phyloP scores from a whole-genome alignment of 2,329 filamentous ascomycete genomes.

The Claviceps sp. region DNA sequence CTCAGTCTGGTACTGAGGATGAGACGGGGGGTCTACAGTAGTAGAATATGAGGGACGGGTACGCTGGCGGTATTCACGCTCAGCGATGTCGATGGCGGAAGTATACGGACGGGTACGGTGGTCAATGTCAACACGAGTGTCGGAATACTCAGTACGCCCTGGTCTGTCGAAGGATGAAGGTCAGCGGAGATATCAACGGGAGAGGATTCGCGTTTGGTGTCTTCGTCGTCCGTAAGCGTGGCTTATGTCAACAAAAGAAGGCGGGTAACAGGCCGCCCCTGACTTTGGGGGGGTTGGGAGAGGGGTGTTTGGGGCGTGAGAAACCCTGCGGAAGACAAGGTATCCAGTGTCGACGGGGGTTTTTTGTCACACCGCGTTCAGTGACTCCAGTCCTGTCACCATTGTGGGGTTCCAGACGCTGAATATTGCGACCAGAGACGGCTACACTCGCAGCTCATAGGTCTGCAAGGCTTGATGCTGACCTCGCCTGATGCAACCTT shows the following conservation, averaged over 20 bases:
- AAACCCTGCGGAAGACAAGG: conserved; percentile 6
- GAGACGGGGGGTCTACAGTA: conserved; percentile 19
- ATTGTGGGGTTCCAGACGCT: not conserved
- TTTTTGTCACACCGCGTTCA: conserved; percentile 3
- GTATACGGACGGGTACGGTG: conserved; percentile 32
- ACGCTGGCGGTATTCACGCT: conserved; percentile 52
- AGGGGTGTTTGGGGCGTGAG: not conserved
- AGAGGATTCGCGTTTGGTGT: conserved; percentile 14
- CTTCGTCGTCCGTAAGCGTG: not conserved
- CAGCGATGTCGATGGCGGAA: conserved; percentile 47
- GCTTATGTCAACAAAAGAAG: conserved; percentile 13
- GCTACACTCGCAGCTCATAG: not conserved
- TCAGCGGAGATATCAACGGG: conserved; percentile 6
- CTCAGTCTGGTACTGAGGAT: conserved; percentile 20
- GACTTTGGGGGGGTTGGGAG: conserved; percentile 8
- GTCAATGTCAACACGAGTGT: conserved; percentile 55
- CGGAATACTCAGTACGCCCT: conserved; percentile 36
- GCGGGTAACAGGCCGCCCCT: conserved; percentile 9
- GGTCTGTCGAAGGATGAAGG: conserved; percentile 13
- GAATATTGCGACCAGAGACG: not conserved
- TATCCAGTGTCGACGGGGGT: not conserved
- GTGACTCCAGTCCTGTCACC: not conserved
- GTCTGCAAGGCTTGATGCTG: conserved; percentile 1
- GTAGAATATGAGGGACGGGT: conserved; percentile 36
- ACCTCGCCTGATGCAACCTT: not conserved